phyloP scores from a whole-genome alignment of 306 rosid species.

The Prunus mongolica region DNA sequence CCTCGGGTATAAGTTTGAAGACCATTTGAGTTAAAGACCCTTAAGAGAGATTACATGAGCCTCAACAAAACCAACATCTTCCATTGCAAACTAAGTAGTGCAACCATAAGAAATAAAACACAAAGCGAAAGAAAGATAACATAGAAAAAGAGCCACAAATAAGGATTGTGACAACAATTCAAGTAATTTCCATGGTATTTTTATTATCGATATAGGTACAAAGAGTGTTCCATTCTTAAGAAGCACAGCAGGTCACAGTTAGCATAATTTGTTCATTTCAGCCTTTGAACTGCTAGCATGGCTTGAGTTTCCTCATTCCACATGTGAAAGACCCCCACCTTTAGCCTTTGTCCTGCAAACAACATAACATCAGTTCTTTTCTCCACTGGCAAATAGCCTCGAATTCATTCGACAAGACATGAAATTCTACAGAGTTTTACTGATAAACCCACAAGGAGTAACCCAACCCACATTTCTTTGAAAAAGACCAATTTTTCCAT shows the following conservation, averaged over 20 bases:
- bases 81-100: too few relatives aligned
- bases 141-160: not conserved
- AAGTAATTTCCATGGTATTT: too few relatives aligned
- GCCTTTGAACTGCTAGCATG: not conserved
- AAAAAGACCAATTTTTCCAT: not conserved
- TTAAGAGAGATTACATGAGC: too few relatives aligned
- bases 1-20: too few relatives aligned
- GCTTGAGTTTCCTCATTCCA: slow-evolving; percentile 42
- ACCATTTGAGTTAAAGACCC: too few relatives aligned
- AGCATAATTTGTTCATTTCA: not conserved
- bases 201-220: not conserved
- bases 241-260: not conserved
- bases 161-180: not conserved
- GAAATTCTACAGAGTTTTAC: not conserved
- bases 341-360: slow-evolving; percentile 70
- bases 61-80: too few relatives aligned
- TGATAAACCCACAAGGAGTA: not conserved
- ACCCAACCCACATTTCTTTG: not conserved
- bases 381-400: too few relatives aligned
- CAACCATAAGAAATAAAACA: too few relatives aligned
- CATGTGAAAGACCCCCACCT: slow-evolving; percentile 74
- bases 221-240: not conserved
- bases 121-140: too few relatives aligned
- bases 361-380: not conserved
- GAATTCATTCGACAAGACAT: not conserved